Conservation (phyloP, 2,329 filamentous ascomycete genomes). For the Clarireedia paspali region DNA sequence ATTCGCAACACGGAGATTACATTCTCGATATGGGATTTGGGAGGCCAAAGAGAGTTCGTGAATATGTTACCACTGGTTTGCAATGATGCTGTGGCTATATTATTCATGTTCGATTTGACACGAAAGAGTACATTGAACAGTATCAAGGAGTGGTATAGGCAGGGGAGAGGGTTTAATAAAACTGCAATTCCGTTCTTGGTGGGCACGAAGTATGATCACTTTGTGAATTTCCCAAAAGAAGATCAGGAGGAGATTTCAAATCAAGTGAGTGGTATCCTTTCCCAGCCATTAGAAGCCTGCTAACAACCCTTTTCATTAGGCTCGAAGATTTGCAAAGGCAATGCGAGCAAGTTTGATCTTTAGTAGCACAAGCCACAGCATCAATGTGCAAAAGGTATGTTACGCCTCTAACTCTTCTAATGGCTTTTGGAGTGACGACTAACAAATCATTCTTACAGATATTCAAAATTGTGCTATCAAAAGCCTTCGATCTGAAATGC, state of each 20-base stretch:
- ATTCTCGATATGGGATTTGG: constrained; percentile 98
- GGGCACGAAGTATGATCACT: constrained; percentile 98
- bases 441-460: constrained; percentile 52
- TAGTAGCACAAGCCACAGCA: constrained; percentile 97
- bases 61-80: constrained; percentile 99
- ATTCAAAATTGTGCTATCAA: constrained; percentile 98
- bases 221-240: constrained; percentile 95
- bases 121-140: constrained; percentile 97
- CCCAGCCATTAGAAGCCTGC: not conserved
- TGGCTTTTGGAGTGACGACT: too few relatives aligned
- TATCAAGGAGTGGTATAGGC: constrained; percentile 99
- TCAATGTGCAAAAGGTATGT: constrained; percentile 95
- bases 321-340: constrained; percentile 90
- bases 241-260: constrained; percentile 98
- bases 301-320: constrained; percentile 41
- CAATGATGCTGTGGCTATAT: constrained; percentile 95
- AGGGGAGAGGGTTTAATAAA: constrained; percentile 98
- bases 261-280: constrained; percentile 50
- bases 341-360: constrained; percentile 98
- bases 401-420: not conserved
- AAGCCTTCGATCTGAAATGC: constrained; percentile 97
- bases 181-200: constrained; percentile 98
- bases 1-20: constrained; percentile 99
- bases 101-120: constrained; percentile 99
- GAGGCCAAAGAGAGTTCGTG: constrained; percentile 96